Conservation (phyloP, 2,329 filamentous ascomycete species). For the Pseudogymnoascus sp. region DNA sequence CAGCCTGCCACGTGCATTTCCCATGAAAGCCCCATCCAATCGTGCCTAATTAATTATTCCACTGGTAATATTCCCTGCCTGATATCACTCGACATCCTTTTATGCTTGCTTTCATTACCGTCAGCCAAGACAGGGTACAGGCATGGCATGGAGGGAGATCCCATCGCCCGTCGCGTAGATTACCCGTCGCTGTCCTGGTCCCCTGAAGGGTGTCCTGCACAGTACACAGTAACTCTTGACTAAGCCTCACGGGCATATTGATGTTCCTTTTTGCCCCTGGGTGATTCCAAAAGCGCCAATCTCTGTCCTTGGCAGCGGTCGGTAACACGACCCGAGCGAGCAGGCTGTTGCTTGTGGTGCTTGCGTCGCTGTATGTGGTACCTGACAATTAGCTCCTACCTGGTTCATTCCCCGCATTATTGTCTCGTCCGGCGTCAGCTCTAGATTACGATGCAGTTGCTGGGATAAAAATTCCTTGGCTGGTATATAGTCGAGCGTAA, state of each 20-base stretch:
- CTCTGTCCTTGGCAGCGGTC: neutral
- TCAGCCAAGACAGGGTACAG: neutral
- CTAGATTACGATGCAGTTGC: constrained; percentile 5
- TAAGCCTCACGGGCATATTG: neutral
- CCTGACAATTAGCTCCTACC: neutral
- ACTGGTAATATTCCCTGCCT: neutral
- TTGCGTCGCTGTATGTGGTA: neutral
- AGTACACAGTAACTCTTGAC: neutral
- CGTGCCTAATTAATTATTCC: neutral
- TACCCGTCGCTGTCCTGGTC: neutral
- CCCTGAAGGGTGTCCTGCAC: neutral
- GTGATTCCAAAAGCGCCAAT: neutral
- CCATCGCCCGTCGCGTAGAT: neutral
- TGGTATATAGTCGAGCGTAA: neutral
- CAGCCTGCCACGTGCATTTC: neutral
- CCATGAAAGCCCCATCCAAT: neutral
- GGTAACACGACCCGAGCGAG: neutral
- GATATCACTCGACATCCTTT: neutral
- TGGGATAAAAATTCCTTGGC: constrained; percentile 1
- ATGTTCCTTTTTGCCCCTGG: neutral
- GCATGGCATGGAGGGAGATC: neutral
- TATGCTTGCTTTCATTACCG: constrained; percentile 2
- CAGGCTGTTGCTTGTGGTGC: neutral
- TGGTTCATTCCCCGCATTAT: constrained; percentile 4
- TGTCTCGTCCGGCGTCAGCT: neutral